Evolutionary conservation across 305 asterid species (phyloP), one percentile per base, ranked within the genome.

Genomic region (Striga hermonthica): DNA sequence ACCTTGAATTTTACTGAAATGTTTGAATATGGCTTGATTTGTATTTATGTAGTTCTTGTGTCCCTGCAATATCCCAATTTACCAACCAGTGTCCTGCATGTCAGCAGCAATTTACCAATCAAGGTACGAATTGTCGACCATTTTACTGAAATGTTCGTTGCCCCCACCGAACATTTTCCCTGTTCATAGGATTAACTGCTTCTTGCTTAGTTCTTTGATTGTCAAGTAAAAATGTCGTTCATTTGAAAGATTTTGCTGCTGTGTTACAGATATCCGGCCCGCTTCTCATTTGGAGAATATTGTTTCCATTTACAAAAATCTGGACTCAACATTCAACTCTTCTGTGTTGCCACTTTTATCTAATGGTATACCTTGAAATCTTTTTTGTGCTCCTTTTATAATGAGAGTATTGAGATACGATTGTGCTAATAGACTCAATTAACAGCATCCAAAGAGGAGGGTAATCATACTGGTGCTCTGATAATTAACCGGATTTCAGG

Each of bases 81-180:
- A 76, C 71, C 67, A 70, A 78, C 37, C 82, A 82, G 59, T 93
- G 99, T 59, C 89, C 92, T 34, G 75, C 86, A 1, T 93, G 99
- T 69, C 88, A 81, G 63, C 72, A 75, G 44, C 79, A 71, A 40
- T 84, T 73, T 40, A 39, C 76, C 9, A 72, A 80, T 69, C 62
- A 64, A 77, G 98, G 97, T 87, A 73, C 41, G 3, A 8, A 22
- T 71, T 57, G 12, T 10, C 34, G 68, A 7, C 16, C 34, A 39
- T 14, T n/a, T 64, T 62, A n/a, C n/a, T n/a, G n/a, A n/a, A n/a
- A n/a, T n/a, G n/a, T n/a, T n/a, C n/a, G n/a, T n/a, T n/a, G n/a
- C 2, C 11, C 41, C 35, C 48, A 11, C 12, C 9, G 9, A 39
- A 4, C 38, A 4, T 62, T 15, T 12, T 1, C 6, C 3, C 34